phyloP scores from a whole-genome alignment of 2,329 filamentous ascomycete species.

The Rutstroemia sp. region DNA sequence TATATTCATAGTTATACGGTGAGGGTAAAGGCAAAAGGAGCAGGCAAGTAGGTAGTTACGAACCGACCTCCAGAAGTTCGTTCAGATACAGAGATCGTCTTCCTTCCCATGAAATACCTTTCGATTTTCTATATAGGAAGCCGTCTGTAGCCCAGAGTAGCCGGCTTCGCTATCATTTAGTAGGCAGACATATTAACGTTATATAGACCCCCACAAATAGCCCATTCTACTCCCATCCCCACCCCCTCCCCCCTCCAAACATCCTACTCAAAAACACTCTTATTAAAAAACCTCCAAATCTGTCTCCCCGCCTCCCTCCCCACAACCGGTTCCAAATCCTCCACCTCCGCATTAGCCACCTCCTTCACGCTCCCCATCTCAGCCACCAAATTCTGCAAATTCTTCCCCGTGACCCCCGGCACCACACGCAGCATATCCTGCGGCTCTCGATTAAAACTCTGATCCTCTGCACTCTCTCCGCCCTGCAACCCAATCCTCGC shows the following conservation, averaged over 20 bases:
- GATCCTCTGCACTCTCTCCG: conserved; percentile 53
- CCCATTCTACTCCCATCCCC: no score
- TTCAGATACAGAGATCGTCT: no score
- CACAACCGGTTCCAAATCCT: conserved; percentile 65
- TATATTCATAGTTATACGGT: no score
- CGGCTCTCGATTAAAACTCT: conserved; percentile 74
- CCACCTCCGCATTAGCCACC: conserved; percentile 76
- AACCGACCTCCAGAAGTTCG: no score
- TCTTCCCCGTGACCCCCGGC: conserved; percentile 77
- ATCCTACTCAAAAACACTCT: conserved; percentile 24
- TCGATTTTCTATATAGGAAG: no score
- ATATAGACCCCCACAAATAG: no score
- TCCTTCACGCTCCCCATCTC: conserved; percentile 71
- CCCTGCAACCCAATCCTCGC: conserved; percentile 73
- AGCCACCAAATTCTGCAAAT: conserved; percentile 63
- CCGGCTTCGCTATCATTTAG: not conserved
- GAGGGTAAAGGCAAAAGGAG: no score
- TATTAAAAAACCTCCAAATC: conserved; percentile 75
- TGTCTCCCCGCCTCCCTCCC: conserved; percentile 70
- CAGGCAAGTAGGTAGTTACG: no score
- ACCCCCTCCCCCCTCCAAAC: not conserved
- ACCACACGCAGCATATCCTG: conserved; percentile 86
- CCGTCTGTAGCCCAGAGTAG: no score
- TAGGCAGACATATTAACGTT: not conserved
- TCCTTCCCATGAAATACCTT: no score